Percentiles rank a stretch among this genome's conserved stretches.
phyloP scores from a whole-genome alignment of 805 yeast species.

The Scheffersomyces ergatensis region DNA sequence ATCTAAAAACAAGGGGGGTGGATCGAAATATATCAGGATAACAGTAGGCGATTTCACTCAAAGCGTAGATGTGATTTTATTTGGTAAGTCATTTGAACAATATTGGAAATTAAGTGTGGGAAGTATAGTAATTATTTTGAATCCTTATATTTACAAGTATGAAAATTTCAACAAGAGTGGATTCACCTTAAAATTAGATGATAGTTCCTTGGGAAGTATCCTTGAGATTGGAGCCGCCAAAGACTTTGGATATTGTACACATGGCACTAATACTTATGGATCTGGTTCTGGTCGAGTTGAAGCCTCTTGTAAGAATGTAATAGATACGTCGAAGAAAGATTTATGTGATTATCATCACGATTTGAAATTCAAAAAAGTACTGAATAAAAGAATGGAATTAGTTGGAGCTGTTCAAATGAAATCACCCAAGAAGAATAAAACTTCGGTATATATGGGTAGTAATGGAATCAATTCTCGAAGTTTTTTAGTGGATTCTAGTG shows the following conservation, averaged over 20 bases:
- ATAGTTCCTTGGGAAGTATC: conserved; percentile 41
- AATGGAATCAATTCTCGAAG: conserved; percentile 24
- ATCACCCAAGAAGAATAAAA: conserved; percentile 44
- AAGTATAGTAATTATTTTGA: conserved; percentile 68
- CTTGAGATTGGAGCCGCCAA: conserved; percentile 72
- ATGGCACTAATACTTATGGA: no score
- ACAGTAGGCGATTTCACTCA: conserved; percentile 67
- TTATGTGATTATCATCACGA: conserved; percentile 77
- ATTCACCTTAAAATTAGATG: conserved; percentile 56
- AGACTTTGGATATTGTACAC: conserved; percentile 66
- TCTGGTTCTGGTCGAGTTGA: no score
- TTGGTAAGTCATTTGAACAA: conserved; percentile 64
- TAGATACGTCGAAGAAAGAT: conserved; percentile 50
- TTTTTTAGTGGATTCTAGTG: conserved; percentile 11
- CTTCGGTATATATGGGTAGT: conserved; percentile 8
- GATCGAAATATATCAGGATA: conserved; percentile 54
- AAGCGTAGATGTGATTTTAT: conserved; percentile 58
- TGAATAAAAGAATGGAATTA: conserved; percentile 73
- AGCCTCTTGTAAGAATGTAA: conserved; percentile 54
- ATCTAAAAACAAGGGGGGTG: neutral
- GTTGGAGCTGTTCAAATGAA: conserved; percentile 57
- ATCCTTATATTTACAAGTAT: conserved; percentile 44
- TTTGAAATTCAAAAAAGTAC: conserved; percentile 45
- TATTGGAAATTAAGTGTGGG: conserved; percentile 77
- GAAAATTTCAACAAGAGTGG: conserved; percentile 10